Conservation (phyloP, 2,329 filamentous ascomycete species). For the Juglanconis juglandina region DNA sequence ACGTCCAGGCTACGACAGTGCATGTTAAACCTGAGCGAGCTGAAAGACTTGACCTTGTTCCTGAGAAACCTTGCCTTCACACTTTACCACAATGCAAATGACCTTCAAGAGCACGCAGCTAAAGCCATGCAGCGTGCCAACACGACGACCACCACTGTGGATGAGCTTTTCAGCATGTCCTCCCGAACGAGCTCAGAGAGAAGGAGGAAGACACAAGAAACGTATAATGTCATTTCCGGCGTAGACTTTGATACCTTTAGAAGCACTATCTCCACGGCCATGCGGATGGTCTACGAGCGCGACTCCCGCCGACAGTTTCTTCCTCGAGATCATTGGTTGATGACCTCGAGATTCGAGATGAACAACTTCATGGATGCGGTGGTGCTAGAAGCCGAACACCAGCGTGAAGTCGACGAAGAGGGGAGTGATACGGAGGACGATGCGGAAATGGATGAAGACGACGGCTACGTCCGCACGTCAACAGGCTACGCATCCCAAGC, state of each 20-base stretch:
- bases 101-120: slow-evolving; percentile 36
- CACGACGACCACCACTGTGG: background rate
- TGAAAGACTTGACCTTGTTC: slow-evolving; percentile 74
- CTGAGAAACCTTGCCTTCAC: slow-evolving; percentile 89
- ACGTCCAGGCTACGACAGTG: slow-evolving; percentile 55
- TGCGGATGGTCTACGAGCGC: slow-evolving; percentile 87
- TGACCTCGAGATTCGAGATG: slow-evolving; percentile 86
- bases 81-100: slow-evolving; percentile 77
- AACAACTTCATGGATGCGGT: slow-evolving; percentile 81
- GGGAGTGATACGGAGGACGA: slow-evolving; percentile 51
- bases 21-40: slow-evolving; percentile 66
- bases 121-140: slow-evolving; percentile 23
- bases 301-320: slow-evolving; percentile 87
- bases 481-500: slow-evolving; percentile 12
- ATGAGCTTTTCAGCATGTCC: slow-evolving; percentile 5
- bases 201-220: slow-evolving; percentile 20
- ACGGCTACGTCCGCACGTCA: slow-evolving; percentile 50
- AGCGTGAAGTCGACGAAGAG: slow-evolving; percentile 62
- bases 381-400: slow-evolving; percentile 80
- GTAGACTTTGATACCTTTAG: slow-evolving; percentile 77
- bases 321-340: slow-evolving; percentile 84
- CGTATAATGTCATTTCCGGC: slow-evolving; percentile 53
- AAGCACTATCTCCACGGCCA: slow-evolving; percentile 71
- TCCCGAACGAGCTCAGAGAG: background rate
- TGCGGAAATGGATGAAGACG: slow-evolving; percentile 30